Evolutionary conservation across 1,284 basidiomycete species (phyloP).

Genomic region (Ceratobasidium sp.): DNA sequence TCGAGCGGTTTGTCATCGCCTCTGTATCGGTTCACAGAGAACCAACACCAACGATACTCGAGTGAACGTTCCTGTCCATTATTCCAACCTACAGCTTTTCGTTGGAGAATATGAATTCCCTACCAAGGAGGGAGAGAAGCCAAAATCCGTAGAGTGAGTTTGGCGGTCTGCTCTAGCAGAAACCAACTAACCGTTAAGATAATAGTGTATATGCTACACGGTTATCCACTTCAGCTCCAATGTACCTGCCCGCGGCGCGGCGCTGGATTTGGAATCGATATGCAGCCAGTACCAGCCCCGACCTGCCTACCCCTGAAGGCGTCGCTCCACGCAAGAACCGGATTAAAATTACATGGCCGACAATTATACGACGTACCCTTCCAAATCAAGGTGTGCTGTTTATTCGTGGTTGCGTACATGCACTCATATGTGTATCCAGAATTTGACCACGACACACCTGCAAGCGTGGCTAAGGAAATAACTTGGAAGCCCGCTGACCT

Average conservation of each 20-base stretch:
- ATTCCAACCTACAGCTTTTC: conserved; percentile 77
- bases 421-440: conserved; percentile 45
- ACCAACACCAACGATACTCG: not conserved
- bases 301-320: conserved; percentile 52
- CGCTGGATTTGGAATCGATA: conserved; percentile 71
- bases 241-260: conserved; percentile 60
- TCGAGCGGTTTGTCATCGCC: not conserved
- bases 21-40: not conserved
- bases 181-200: not conserved
- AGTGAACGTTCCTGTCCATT: conserved; percentile 59
- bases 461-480: conserved; percentile 54
- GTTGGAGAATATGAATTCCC: conserved; percentile 70
- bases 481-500: conserved; percentile 22
- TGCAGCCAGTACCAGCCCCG: conserved; percentile 67
- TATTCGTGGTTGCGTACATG: not conserved
- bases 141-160: conserved; percentile 58
- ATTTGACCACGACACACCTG: conserved; percentile 64
- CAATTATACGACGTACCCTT: conserved; percentile 43
- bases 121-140: conserved; percentile 55
- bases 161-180: not conserved
- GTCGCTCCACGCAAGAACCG: conserved; percentile 51
- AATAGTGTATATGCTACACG: conserved; percentile 77
- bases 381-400: conserved; percentile 17
- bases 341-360: conserved; percentile 72
- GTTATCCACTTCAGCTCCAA: conserved; percentile 63